Percentiles rank a stretch among this genome's conserved stretches.
Evolutionary conservation across 192 early-diverging fungal genomes (phyloP).

Genomic region (Coemansia sp.): DNA sequence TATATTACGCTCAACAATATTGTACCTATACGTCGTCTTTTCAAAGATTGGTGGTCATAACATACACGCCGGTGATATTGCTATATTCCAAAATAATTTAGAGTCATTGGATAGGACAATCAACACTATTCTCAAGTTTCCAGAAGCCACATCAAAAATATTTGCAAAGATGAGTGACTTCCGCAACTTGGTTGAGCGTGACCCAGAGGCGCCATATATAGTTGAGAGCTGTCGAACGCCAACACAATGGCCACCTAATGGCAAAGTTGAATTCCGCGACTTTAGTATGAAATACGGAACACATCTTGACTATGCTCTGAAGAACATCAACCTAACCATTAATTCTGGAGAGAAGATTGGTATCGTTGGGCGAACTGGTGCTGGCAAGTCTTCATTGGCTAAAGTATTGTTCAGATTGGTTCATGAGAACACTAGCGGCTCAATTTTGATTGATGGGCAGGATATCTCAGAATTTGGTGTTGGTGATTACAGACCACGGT

Average conservation of each 20-base stretch:
- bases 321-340: conserved; percentile 52
- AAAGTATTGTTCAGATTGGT: conserved; percentile 64
- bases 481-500: conserved; percentile 58
- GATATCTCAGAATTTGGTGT: conserved; percentile 73
- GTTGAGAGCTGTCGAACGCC: conserved; percentile 12
- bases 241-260: conserved; percentile 20
- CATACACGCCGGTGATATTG: not conserved
- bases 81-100: not conserved
- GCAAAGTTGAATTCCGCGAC: conserved; percentile 33
- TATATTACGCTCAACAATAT: not conserved
- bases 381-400: conserved; percentile 64
- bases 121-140: not conserved
- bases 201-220: conserved; percentile 18
- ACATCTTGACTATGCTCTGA: conserved; percentile 31
- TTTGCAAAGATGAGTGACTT: not conserved
- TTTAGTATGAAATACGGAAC: conserved; percentile 25
- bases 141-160: not conserved
- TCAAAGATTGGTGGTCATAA: not conserved
- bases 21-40: not conserved
- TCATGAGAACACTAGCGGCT: conserved; percentile 55
- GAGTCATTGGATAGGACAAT: not conserved
- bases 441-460: conserved; percentile 76
- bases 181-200: not conserved
- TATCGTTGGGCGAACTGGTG: conserved; percentile 59
- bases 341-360: conserved; percentile 64